These are phyloP conservation scores for Hanseniaspora valbyensis DNA, from an alignment of 805 yeast genomes.

Conservation along the genomic window DNA sequence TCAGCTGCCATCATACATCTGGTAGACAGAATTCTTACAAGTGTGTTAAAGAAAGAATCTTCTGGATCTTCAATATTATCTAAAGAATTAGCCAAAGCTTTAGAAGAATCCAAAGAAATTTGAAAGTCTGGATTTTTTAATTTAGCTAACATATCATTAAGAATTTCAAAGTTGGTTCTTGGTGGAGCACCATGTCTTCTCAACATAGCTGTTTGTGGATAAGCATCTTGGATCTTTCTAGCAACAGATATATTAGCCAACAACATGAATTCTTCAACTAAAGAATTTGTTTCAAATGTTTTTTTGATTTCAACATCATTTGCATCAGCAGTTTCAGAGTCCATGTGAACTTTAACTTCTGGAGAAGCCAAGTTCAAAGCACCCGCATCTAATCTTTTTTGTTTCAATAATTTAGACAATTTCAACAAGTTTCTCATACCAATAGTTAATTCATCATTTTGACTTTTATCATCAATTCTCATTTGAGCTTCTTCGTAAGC, in stretches of 20 bases:
- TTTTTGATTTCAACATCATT: constrained; percentile 87
- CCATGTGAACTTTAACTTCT: constrained; percentile 94
- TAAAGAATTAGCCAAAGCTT: constrained; percentile 83
- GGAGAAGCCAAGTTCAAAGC: constrained; percentile 96
- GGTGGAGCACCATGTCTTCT: constrained; percentile 99
- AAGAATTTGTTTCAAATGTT: constrained; percentile 78
- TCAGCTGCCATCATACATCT: constrained; percentile 99
- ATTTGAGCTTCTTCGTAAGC: constrained; percentile 88
- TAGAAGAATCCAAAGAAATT: constrained; percentile 73
- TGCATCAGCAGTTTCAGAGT: constrained; percentile 94
- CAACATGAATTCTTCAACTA: constrained; percentile 97
- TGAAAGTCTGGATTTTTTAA: constrained; percentile 52
- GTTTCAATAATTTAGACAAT: constrained; percentile 75
- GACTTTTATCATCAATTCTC: constrained; percentile 67
- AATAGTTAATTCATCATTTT: constrained; percentile 72
- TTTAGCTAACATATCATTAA: constrained; percentile 79
- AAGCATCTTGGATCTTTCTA: constrained; percentile 77
- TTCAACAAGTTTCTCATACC: constrained; percentile 76
- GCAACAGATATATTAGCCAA: constrained; percentile 95
- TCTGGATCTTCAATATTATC: constrained; percentile 74
- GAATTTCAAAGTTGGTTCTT: constrained; percentile 74
- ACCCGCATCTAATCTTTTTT: constrained; percentile 82
- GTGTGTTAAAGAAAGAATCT: constrained; percentile 86
- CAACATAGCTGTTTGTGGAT: constrained; percentile 96
- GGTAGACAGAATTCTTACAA: constrained; percentile 91